Evolutionary conservation across 345 rosid genomes (phyloP).

Genomic region (Ceriops tagal): DNA sequence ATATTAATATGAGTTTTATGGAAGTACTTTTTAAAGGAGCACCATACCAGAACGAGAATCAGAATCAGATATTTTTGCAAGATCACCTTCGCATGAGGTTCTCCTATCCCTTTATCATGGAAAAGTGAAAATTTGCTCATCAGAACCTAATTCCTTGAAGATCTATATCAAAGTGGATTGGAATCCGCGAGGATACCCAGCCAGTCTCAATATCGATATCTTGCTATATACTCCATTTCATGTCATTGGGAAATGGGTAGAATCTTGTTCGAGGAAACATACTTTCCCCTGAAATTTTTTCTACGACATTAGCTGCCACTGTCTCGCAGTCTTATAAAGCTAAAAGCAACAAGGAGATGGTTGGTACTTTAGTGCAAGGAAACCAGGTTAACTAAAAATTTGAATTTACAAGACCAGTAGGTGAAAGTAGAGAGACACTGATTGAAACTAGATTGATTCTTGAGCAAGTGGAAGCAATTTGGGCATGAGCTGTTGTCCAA

Average conservation of each 20-base stretch:
- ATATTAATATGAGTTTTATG: background rate
- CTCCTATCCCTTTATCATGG: background rate
- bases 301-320: conserved; percentile 21
- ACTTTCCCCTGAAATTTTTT: conserved; percentile 35
- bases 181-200: background rate
- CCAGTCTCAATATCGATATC: conserved; percentile 18
- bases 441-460: conserved; percentile 13
- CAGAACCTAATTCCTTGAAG: conserved; percentile 42
- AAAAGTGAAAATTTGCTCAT: background rate
- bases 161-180: conserved; percentile 17
- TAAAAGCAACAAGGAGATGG: conserved; percentile 7
- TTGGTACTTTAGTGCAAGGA: conserved; percentile 24
- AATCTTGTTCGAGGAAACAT: conserved; percentile 22
- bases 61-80: conserved; percentile 20
- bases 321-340: conserved; percentile 12
- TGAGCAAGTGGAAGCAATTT: conserved; percentile 13
- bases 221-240: conserved; percentile 24
- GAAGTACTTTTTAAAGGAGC: conserved; percentile 26
- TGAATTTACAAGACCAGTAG: conserved; percentile 39
- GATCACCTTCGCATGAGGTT: conserved; percentile 28
- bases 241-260: conserved; percentile 12
- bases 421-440: conserved; percentile 26
- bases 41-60: conserved; percentile 35
- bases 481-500: conserved; percentile 22
- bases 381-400: conserved; percentile 26